These are phyloP conservation scores for Coemansia sp. DNA, from an alignment of 192 early-diverging fungal genomes.

Conservation along the genomic window DNA sequence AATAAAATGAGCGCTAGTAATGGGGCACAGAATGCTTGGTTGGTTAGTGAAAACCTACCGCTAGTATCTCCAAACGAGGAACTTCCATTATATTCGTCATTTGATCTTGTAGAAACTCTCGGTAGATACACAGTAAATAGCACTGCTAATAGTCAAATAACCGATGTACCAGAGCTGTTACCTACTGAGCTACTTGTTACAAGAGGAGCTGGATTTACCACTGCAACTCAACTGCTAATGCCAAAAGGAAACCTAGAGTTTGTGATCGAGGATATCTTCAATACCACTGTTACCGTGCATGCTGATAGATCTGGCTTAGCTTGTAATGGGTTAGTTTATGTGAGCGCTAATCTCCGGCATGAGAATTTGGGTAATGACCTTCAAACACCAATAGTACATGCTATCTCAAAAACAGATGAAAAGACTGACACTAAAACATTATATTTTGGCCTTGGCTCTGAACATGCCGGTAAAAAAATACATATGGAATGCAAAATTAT, in stretches of 20 bases:
- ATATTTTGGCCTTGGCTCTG: not conserved
- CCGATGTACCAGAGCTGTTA: not conserved
- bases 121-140: not conserved
- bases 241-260: conserved; percentile 8
- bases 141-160: not conserved
- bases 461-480: not conserved
- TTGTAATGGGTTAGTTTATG: conserved; percentile 5
- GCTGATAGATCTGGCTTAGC: conserved; percentile 4
- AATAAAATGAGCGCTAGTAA: not conserved
- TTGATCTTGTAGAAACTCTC: conserved; percentile 2
- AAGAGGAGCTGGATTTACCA: not conserved
- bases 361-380: not conserved
- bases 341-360: conserved; percentile 1
- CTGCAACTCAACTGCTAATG: conserved; percentile 14
- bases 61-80: not conserved
- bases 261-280: conserved; percentile 9
- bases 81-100: conserved; percentile 27
- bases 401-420: not conserved
- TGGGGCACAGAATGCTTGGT: not conserved
- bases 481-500: conserved; percentile 12
- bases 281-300: conserved; percentile 8
- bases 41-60: not conserved
- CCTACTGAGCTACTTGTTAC: conserved; percentile 4
- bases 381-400: not conserved
- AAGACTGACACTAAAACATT: not conserved